These are phyloP conservation scores for Somion occarium DNA, from an alignment of 1,284 basidiomycete species.

Conservation along the genomic window DNA sequence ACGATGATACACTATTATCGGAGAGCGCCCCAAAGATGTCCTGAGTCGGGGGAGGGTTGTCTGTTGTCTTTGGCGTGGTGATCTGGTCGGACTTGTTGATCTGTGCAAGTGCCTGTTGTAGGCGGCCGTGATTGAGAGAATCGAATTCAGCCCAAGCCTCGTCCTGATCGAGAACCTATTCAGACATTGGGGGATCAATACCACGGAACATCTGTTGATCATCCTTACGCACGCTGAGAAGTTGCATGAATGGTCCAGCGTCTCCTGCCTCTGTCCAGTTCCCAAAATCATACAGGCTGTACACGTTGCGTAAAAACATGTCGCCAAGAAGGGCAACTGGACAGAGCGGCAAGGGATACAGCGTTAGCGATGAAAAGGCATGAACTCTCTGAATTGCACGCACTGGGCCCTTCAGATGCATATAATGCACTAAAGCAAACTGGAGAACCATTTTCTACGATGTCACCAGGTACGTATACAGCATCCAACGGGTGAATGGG, in stretches of 20 bases:
- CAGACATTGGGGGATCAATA: background rate
- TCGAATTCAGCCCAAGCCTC: slow-evolving; percentile 3
- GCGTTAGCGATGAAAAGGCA: background rate
- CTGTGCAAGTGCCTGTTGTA: background rate
- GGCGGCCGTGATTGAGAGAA: background rate
- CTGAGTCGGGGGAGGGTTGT: background rate
- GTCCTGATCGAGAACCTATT: slow-evolving; percentile 1
- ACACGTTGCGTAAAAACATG: slow-evolving; percentile 18
- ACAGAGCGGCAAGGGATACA: background rate
- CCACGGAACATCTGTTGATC: no score
- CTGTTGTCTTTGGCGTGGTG: background rate
- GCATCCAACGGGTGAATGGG: slow-evolving; percentile 13
- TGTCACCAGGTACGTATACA: background rate
- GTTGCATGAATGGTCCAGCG: slow-evolving; percentile 13
- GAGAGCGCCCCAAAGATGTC: background rate
- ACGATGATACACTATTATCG: background rate
- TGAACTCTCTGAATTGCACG: background rate
- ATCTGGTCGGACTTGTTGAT: background rate
- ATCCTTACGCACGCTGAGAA: slow-evolving; percentile 16
- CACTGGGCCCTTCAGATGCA: background rate
- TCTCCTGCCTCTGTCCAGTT: slow-evolving; percentile 9
- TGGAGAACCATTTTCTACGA: background rate
- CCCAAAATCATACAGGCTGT: slow-evolving; percentile 19
- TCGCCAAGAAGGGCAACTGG: slow-evolving; percentile 16
- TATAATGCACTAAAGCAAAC: background rate